A percentile compares a stretch with the other conserved stretches of the same genome.
These are phyloP conservation scores for Alternaria incomplexa DNA, from an alignment of 2,329 filamentous ascomycete species.

Conservation along the genomic window DNA sequence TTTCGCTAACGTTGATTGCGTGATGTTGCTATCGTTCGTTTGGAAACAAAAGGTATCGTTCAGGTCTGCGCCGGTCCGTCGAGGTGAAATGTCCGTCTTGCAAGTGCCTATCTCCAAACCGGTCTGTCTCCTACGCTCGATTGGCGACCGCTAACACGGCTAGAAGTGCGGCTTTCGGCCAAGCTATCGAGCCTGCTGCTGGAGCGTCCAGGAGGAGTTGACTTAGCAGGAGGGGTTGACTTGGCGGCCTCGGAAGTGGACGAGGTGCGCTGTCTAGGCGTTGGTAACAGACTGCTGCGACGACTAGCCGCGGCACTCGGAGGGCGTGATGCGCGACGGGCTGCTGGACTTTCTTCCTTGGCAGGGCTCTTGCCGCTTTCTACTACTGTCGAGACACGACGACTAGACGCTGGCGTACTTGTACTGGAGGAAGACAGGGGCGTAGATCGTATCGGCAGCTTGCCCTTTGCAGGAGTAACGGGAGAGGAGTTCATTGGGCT, in stretches of 20 bases:
- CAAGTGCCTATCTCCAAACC: slow-evolving; percentile 34
- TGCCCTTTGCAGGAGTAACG: slow-evolving; percentile 37
- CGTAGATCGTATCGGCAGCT: slow-evolving; percentile 23
- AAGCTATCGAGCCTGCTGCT: slow-evolving; percentile 30
- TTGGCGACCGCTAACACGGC: slow-evolving; percentile 31
- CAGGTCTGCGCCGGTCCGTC: background rate
- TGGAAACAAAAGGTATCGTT: background rate
- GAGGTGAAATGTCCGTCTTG: slow-evolving; percentile 11
- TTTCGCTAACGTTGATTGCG: slow-evolving; percentile 2
- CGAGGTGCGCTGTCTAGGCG: slow-evolving; percentile 33
- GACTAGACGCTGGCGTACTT: slow-evolving; percentile 31
- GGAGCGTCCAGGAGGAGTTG: slow-evolving; percentile 20
- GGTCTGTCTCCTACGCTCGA: slow-evolving; percentile 31
- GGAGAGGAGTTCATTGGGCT: slow-evolving; percentile 41
- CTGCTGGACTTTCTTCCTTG: slow-evolving; percentile 39
- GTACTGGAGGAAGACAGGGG: slow-evolving; percentile 29
- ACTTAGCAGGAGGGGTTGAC: slow-evolving; percentile 12
- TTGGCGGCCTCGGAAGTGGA: slow-evolving; percentile 26
- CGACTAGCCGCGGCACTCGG: slow-evolving; percentile 40
- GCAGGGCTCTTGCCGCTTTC: slow-evolving; percentile 26
- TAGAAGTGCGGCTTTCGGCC: slow-evolving; percentile 31
- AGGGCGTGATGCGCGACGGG: slow-evolving; percentile 34
- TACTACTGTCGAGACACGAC: slow-evolving; percentile 28
- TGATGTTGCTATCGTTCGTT: slow-evolving; percentile 3
- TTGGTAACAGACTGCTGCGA: slow-evolving; percentile 37